Evolutionary conservation across 2,329 filamentous ascomycete genomes (phyloP), one percentile per base, ranked within the genome.

Genomic region (Fusarium burgessii): DNA sequence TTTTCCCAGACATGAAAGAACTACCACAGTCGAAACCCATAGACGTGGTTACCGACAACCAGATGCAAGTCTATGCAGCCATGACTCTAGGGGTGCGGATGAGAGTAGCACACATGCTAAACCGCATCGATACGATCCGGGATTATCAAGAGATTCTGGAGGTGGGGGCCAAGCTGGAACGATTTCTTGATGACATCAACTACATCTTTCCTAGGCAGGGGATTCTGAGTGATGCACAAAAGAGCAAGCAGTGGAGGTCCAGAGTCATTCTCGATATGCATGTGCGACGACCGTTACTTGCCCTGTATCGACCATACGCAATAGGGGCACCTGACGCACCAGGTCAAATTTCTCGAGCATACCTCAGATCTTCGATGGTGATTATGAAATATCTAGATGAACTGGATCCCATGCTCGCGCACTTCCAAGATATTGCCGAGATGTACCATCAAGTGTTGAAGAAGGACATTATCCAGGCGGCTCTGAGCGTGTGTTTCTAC

Each of bases 301-400:
- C 84, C 2, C 78, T 89, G 8, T 89, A 89, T 75, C 82, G 87
- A 2, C 87, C 87, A 5, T 86, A 88, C 71, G 86, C 85, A 7
- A 79, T 89, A 66, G 85, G 86, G n/a, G 81, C 83, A 6, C 76
- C 81, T 9, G 84, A 86, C 57, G 84, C 83, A 5, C 87, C 86
- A 14, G 79, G 81, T 9, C 85, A 87, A 62, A 87, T 89, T 36
- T 82, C 85, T 50, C 82, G 85, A 29, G 81, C 84, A 8, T 89
- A 88, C 66, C 77, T 89, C 38, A 82, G 85, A 52, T 88, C 86
- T 0, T 88, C 85, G 5, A 87, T 88, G 82, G 82, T 85, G 18
- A 82, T 89, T n/a, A 78, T 88, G 50, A 85, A 83, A 17, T 88
- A 87, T 62, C 78, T 88, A 46, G 86, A 88, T 66, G 86, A 88